Conservation (phyloP, 257 asterid genomes). For the Nicotiana knightiana region DNA sequence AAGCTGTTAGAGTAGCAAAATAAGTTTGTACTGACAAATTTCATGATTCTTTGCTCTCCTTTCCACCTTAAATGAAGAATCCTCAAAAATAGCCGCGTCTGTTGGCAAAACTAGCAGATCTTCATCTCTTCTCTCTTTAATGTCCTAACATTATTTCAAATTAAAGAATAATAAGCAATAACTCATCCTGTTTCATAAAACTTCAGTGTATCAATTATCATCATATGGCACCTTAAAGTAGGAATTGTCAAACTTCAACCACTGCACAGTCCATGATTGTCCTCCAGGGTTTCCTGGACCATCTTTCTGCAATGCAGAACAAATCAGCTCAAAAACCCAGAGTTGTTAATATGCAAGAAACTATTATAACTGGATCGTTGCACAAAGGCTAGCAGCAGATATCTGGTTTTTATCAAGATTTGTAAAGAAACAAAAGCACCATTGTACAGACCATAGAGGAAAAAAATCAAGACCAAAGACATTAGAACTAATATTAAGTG, state of each 20-base stretch:
- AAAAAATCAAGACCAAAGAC: background rate
- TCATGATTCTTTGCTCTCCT: background rate
- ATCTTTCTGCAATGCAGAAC: conserved; percentile 64
- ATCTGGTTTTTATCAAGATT: background rate
- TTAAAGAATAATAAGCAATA: conserved; percentile 12
- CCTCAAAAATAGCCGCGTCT: conserved; percentile 90
- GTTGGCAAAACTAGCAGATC: conserved; percentile 92
- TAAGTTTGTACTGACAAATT: background rate
- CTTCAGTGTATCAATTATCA: background rate
- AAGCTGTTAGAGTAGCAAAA: background rate
- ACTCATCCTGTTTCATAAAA: background rate
- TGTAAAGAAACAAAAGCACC: background rate
- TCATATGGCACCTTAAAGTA: conserved; percentile 67
- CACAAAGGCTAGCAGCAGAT: background rate
- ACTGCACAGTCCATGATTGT: conserved; percentile 93
- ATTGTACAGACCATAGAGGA: background rate
- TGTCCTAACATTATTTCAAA: conserved; percentile 48
- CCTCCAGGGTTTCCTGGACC: conserved; percentile 99
- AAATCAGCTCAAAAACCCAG: background rate
- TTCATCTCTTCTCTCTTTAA: conserved; percentile 75
- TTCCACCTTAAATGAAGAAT: conserved; percentile 89
- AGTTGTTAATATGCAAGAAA: background rate
- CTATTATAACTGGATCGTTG: background rate
- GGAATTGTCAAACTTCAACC: conserved; percentile 94
- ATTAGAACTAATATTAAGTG: background rate